Evolutionary conservation across 768 basidiomycete species (phyloP), one percentile per base, ranked within the genome.

Genomic region (Collybiopsis confluens): DNA sequence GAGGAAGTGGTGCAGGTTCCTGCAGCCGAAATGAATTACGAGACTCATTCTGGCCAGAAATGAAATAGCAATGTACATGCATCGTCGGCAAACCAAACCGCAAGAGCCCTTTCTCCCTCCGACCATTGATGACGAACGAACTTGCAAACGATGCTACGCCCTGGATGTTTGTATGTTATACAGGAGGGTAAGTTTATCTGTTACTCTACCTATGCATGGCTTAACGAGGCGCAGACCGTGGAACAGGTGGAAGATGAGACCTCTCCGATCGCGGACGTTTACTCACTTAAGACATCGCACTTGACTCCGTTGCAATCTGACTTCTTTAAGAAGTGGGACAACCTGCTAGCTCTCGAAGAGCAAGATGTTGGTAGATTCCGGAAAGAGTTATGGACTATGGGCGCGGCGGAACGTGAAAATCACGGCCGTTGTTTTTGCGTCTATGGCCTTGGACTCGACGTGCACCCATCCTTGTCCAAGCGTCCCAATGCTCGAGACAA

Each of bases 311-410:
- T 64, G 0, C 91, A 96, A 41, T 67, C 75, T 0, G 76, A 74
- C 1, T 98, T 98, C 68, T 98, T 97, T 75, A 83, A 83, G 62
- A 77, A 82, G 59, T 99, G 97, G 97, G 97, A 99, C 64, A 70
- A 75, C 2, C 76, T 98, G 15, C 75, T 98, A 53, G 77, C 91
- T 2, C 55, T 79, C 21, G 97, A 99, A 66, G 97, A 98, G 65
- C 85, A 87, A 54, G 95, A 97, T 58, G 73, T 90, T 13, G 70
- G 86, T 9, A 79, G 90, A 18, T 94, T 92, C 72, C 83, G 84
- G 65, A 90, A 89, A 59, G 95, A 99, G 61, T 73, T 98, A 8
- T 99, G 97, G 97, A 94, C 90, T 0, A 82, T 96, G 78, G 79
- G 80, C 5, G 92, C 92, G 0, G 71, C 67, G 16, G 86, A 94